Conservation (phyloP, 306 rosid genomes). For the Ormosia semicastrata region DNA sequence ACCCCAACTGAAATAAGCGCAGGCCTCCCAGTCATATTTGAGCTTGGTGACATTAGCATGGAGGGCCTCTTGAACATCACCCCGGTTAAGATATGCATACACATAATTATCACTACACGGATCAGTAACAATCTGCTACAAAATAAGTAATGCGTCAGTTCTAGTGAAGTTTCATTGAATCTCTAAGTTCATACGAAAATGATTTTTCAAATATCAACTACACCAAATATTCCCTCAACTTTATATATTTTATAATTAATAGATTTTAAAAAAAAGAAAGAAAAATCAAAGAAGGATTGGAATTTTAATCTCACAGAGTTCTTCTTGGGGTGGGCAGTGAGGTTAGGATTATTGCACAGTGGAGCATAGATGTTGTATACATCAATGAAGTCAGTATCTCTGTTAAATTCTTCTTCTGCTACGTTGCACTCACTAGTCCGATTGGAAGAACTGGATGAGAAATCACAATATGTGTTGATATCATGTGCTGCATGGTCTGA, state of each 20-base stretch:
- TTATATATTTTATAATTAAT: neutral
- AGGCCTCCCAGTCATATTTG: slow-evolving; percentile 69
- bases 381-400: slow-evolving; percentile 17
- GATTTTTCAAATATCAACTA: neutral
- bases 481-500: slow-evolving; percentile 38
- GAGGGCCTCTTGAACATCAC: slow-evolving; percentile 71
- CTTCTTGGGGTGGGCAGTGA: slow-evolving; percentile 54
- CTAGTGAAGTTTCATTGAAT: neutral
- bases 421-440: slow-evolving; percentile 21
- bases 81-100: slow-evolving; percentile 60
- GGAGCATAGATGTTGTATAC: slow-evolving; percentile 55
- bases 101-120: slow-evolving; percentile 72
- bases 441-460: slow-evolving; percentile 27
- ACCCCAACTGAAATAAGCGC: slow-evolving; percentile 61
- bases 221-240: neutral
- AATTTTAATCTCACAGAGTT: slow-evolving; percentile 45
- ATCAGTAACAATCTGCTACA: slow-evolving; percentile 51
- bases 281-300: neutral
- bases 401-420: neutral
- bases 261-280: too few relatives aligned
- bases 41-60: slow-evolving; percentile 91
- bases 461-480: slow-evolving; percentile 20
- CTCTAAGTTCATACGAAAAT: neutral
- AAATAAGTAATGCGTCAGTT: neutral
- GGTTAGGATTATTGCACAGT: slow-evolving; percentile 30